A percentile compares a stretch with the other conserved stretches of the same genome.
Conservation (phyloP, 768 basidiomycete species). For the Mycena metata region DNA sequence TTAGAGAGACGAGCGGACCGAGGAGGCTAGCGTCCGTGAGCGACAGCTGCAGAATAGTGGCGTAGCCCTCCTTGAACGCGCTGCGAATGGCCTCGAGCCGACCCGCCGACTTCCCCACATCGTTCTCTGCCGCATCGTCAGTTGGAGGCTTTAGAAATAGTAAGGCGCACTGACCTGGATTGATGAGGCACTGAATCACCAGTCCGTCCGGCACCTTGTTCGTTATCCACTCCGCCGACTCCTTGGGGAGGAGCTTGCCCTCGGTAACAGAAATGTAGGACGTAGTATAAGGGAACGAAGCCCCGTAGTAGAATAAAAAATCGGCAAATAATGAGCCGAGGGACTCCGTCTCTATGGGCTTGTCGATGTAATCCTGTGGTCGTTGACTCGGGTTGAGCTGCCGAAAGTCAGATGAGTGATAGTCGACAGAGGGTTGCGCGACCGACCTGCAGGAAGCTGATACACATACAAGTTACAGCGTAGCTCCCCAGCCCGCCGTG, state of each 20-base stretch:
- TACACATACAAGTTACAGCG: slow-evolving; percentile 70
- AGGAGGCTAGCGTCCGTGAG: slow-evolving; percentile 41
- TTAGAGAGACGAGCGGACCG: slow-evolving; percentile 44
- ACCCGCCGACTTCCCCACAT: slow-evolving; percentile 53
- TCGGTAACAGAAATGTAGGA: slow-evolving; percentile 57
- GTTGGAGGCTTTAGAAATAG: background rate
- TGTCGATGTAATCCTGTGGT: slow-evolving; percentile 55
- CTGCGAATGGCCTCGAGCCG: slow-evolving; percentile 48
- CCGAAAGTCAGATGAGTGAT: background rate
- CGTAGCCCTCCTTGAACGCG: slow-evolving; percentile 53
- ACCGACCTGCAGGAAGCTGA: slow-evolving; percentile 78
- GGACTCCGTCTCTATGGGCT: slow-evolving; percentile 62
- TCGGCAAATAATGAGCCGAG: slow-evolving; percentile 73
- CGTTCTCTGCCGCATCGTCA: slow-evolving; percentile 50
- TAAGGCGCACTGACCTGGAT: slow-evolving; percentile 50
- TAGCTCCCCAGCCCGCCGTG: slow-evolving; percentile 77
- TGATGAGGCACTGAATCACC: slow-evolving; percentile 58
- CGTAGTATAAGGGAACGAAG: slow-evolving; percentile 54
- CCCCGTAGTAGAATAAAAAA: slow-evolving; percentile 77
- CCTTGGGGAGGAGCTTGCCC: slow-evolving; percentile 52
- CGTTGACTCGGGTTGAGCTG: slow-evolving; percentile 76
- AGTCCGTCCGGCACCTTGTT: slow-evolving; percentile 44
- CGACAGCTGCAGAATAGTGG: slow-evolving; percentile 39
- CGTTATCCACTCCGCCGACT: slow-evolving; percentile 49
- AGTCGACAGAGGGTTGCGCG: background rate